Evolutionary conservation across 1,284 basidiomycete genomes (phyloP).

Genomic region (Sporisorium exsertum): DNA sequence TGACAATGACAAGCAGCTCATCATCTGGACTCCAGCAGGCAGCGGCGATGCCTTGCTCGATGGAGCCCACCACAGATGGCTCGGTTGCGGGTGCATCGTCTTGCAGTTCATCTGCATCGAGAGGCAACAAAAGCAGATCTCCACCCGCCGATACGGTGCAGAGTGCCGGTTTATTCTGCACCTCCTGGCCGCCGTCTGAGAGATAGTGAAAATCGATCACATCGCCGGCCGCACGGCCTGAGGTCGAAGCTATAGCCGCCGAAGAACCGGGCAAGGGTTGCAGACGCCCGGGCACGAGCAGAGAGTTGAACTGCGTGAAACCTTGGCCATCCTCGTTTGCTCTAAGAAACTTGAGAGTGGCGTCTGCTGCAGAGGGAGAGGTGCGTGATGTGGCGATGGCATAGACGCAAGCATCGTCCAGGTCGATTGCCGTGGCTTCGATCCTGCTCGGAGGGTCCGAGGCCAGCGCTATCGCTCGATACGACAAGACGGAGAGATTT

Average conservation of each 20-base stretch:
- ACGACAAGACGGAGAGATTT: constrained; percentile 42
- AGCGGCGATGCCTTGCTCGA: constrained; percentile 84
- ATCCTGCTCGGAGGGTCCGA: constrained; percentile 19
- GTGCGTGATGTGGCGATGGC: constrained; percentile 42
- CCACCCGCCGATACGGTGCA: constrained; percentile 62
- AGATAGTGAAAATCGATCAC: constrained; percentile 59
- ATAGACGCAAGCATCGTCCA: constrained; percentile 43
- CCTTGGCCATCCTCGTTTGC: not conserved
- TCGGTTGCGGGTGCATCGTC: constrained; percentile 21
- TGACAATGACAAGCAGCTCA: constrained; percentile 78
- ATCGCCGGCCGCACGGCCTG: constrained; percentile 16
- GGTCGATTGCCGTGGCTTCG: constrained; percentile 35
- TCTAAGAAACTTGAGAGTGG: constrained; percentile 30
- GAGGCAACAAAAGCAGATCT: constrained; percentile 59
- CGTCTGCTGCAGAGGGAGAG: constrained; percentile 29
- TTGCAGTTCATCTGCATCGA: constrained; percentile 15
- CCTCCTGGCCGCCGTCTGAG: constrained; percentile 60
- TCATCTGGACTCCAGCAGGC: constrained; percentile 93
- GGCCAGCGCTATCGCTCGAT: constrained; percentile 32
- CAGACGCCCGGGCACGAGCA: constrained; percentile 33
- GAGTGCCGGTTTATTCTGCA: constrained; percentile 53
- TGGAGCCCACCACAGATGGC: constrained; percentile 74
- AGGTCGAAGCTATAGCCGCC: constrained; percentile 17
- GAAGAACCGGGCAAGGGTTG: constrained; percentile 32
- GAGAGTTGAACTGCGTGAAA: constrained; percentile 25